phyloP scores from a whole-genome alignment of 345 rosid genomes.

The Ceriops decandra region DNA sequence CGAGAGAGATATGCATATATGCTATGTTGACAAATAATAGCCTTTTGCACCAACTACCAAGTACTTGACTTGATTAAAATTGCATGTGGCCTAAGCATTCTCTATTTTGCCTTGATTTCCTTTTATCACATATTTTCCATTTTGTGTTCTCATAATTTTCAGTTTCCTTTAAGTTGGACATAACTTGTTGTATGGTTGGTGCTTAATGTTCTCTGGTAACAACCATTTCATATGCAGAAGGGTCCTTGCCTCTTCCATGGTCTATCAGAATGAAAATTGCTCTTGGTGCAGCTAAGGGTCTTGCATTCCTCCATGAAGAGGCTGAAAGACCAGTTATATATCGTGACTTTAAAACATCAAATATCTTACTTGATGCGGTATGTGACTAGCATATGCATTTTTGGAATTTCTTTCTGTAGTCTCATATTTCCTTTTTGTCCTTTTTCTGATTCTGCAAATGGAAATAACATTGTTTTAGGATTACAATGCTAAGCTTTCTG shows the following conservation, averaged over 20 bases:
- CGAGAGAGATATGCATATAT: neutral
- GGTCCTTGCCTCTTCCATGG: slow-evolving; percentile 43
- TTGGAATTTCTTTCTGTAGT: neutral
- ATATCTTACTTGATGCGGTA: slow-evolving; percentile 41
- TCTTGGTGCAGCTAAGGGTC: slow-evolving; percentile 43
- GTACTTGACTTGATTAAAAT: neutral
- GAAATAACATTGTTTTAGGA: slow-evolving; percentile 20
- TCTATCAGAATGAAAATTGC: slow-evolving; percentile 44
- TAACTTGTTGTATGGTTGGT: neutral
- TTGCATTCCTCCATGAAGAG: slow-evolving; percentile 39
- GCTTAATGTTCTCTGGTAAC: slow-evolving; percentile 28
- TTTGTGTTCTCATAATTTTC: neutral
- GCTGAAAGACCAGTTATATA: slow-evolving; percentile 42
- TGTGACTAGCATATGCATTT: slow-evolving; percentile 3
- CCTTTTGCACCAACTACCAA: neutral
- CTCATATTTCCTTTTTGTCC: neutral
- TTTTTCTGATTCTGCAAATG: slow-evolving; percentile 1
- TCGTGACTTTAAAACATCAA: slow-evolving; percentile 44
- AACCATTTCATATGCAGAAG: slow-evolving; percentile 32
- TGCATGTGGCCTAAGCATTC: neutral
- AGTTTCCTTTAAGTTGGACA: neutral
- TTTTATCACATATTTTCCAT: neutral
- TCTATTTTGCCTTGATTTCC: neutral
- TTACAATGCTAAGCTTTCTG: slow-evolving; percentile 43
- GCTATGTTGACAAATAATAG: neutral